Percentiles rank a stretch among this genome's conserved stretches.
phyloP scores from a whole-genome alignment of 2,329 filamentous ascomycete species.

The Penicillium sp. region DNA sequence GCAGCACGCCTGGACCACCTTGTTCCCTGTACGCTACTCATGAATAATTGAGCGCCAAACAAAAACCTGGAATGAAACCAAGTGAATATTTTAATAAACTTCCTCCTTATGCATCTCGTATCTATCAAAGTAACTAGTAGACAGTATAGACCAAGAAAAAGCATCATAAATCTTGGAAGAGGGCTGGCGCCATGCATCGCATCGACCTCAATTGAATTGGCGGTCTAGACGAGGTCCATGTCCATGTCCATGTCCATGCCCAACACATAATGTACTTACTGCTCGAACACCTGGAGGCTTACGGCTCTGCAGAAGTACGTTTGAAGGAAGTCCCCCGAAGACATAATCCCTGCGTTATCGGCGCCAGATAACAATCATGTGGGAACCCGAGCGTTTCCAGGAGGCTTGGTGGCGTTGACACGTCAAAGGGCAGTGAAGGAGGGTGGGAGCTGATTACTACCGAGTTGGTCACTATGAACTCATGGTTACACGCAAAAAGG shows the following conservation, averaged over 20 bases:
- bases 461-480: constrained; percentile 3
- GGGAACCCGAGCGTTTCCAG: constrained; percentile 5
- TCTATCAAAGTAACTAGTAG: not conserved
- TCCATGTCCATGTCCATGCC: not conserved
- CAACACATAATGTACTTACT: not conserved
- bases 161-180: not conserved
- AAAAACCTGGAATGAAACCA: constrained; percentile 12
- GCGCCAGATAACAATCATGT: constrained; percentile 14
- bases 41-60: constrained; percentile 6
- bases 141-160: not conserved
- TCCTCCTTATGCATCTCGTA: constrained; percentile 5
- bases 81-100: constrained; percentile 4
- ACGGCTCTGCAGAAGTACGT: constrained; percentile 7
- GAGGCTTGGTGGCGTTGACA: constrained; percentile 26
- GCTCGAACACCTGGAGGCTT: not conserved
- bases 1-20: constrained; percentile 9
- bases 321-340: constrained; percentile 3
- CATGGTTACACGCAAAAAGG: constrained; percentile 8
- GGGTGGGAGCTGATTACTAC: not conserved
- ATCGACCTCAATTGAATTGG: constrained; percentile 9
- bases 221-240: constrained; percentile 17
- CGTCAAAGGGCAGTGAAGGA: constrained; percentile 13
- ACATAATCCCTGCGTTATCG: constrained; percentile 15
- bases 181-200: constrained; percentile 18
- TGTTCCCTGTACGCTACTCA: constrained; percentile 23